phyloP scores from a whole-genome alignment of 164 flowering plant genomes.

The Pachysandra terminalis region DNA sequence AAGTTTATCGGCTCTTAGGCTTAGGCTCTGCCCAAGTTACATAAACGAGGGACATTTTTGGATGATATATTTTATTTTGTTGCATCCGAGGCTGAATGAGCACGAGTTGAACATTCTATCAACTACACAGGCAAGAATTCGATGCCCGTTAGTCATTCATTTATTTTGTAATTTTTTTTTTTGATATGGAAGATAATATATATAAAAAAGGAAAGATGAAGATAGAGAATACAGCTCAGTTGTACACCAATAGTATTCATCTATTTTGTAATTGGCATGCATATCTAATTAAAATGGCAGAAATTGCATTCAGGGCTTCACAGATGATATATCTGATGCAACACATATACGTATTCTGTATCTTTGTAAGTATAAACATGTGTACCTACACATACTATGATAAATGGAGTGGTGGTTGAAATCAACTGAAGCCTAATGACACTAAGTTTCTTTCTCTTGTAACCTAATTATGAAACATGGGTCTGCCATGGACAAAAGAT shows the following conservation, averaged over 20 bases:
- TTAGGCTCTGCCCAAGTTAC: slow-evolving; percentile 25
- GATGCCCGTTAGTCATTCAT: not conserved
- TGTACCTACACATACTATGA: not conserved
- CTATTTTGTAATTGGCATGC: not conserved
- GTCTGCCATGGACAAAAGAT: too few species aligned
- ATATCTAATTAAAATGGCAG: not conserved
- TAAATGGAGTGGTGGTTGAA: too few species aligned
- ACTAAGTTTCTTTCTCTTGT: too few species aligned
- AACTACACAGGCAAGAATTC: slow-evolving; percentile 47
- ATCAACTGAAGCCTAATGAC: too few species aligned
- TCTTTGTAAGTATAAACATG: too few species aligned
- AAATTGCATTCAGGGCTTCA: not conserved
- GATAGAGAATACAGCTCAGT: too few species aligned
- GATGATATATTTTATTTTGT: slow-evolving; percentile 63
- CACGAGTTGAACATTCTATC: slow-evolving; percentile 44
- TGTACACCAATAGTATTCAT: too few species aligned
- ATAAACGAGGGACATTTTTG: slow-evolving; percentile 52
- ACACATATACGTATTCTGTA: not conserved
- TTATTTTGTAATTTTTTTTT: not conserved
- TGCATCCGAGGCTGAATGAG: slow-evolving; percentile 54
- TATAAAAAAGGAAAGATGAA: too few species aligned
- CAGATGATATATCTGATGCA: not conserved
- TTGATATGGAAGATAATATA: too few species aligned
- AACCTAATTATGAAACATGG: too few species aligned
- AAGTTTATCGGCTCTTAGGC: slow-evolving; percentile 37